phyloP scores from a whole-genome alignment of 352 stramenopile genomes.

The Globisporangium emineosum region DNA sequence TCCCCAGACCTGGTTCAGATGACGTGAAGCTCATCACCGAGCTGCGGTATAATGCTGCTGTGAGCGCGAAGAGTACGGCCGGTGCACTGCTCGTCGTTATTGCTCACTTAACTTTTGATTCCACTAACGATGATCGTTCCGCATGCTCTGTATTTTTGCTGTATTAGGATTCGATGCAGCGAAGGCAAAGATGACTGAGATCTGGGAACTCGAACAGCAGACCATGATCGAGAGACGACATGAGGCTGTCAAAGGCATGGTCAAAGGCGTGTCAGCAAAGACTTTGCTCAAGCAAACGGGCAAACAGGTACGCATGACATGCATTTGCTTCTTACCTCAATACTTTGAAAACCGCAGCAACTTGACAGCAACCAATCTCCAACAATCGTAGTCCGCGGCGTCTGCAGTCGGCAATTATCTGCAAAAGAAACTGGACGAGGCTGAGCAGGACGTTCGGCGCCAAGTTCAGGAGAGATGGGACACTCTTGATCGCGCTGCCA shows the following conservation, averaged over 20 bases:
- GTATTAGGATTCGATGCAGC: constrained; percentile 31
- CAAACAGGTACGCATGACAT: constrained; percentile 28
- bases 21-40: constrained; percentile 28
- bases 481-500: constrained; percentile 22
- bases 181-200: constrained; percentile 23
- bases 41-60: constrained; percentile 30
- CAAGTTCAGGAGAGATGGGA: constrained; percentile 38
- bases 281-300: constrained; percentile 34
- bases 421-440: constrained; percentile 45
- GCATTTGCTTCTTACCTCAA: neutral
- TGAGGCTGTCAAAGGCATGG: constrained; percentile 25
- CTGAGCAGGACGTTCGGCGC: constrained; percentile 27
- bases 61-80: constrained; percentile 38
- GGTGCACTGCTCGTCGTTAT: neutral
- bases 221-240: constrained; percentile 25
- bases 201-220: constrained; percentile 35
- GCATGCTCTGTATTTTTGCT: neutral
- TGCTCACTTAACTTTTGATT: neutral
- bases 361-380: constrained; percentile 4
- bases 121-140: neutral
- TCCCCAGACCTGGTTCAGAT: constrained; percentile 8
- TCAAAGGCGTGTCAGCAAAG: constrained; percentile 34
- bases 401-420: constrained; percentile 24
- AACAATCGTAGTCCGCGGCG: neutral
- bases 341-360: too few relatives aligned